Base-by-base conservation (phyloP, 805 yeast genomes). In the Candida sonorensis region DNA sequence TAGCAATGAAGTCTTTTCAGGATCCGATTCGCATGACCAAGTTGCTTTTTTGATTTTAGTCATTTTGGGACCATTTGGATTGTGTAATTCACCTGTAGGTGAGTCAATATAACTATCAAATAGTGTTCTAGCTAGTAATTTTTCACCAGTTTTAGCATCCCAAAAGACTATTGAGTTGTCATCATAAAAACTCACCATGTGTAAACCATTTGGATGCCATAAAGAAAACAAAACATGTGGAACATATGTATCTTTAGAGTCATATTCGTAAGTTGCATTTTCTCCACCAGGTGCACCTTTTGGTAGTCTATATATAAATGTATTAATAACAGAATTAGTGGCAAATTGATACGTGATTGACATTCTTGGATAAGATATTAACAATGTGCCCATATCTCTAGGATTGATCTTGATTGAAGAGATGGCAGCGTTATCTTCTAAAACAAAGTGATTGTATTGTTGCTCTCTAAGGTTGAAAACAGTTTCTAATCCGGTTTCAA, bases 201-300 rank as follows among this genome's bases (percentile, higher is more conserved):
- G 94, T 27, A 87, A 68, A 0, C 97, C 96, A 50, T 86, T 86
- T 3, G 99, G 98, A 55, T 90, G 97, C 74, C 84, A 92, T 21
- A 74, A 63, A 0, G 95, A 78, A 30, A 77, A 69, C 4, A 33
- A 16, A 7, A 55, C 45, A 8, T 35, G 40, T 3, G 64, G 63
- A 24, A 44, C 38, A 35, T 56, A 55, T 10, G 17, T 18, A 3
- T 56, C 58, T 12, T 46, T 36, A 2, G 39, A 14, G 17, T 45
- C 46, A 31, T 55, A 57, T 12, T 44, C 38, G 31, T 54, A 55
- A 3, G 46, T 36, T 3, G 57, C 48, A 22, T 64, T 64, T 27
- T 75, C 79, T 11, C 84, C 87, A 6, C 94, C 94, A 11, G 81
- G 78, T 0, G 85, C 79, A 7, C 76, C 81, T 24, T 77, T 67